Base-by-base conservation (phyloP, 176 grass and related monocot species). In the Carex cristatella region DNA sequence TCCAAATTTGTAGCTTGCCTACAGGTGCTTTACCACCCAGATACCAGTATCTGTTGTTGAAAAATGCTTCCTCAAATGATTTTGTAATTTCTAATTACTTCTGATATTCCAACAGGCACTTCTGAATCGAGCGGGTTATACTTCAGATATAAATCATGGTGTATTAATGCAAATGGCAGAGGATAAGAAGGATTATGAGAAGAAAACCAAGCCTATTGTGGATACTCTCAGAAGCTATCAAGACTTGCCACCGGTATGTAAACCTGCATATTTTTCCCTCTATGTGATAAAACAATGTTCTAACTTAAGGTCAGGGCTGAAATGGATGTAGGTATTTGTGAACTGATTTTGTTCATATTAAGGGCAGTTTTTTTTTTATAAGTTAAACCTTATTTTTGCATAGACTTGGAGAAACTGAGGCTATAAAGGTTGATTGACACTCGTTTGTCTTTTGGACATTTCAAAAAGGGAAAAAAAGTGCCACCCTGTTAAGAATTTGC, bases 91-190 rank as follows among this genome's bases (percentile, higher is more conserved):
- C 83, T 66, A 38, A 4, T 90, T 81, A 49, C 61, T 46, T 68
- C 87, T 42, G 6, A 57, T 57, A 84, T 19, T 74, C 82, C 81
- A 81, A 14, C 80, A 99, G 96, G 93, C 93, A 69, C 90, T 99
- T 71, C 87, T 99, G 74, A 99, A 94, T 63, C 87, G 93, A 68
- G 96, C 93, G 68, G 96, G 96, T 66, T 99, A 99, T 85, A 99
- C 93, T 9, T 89, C 96, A 10, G 93, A 99, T 85, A 91, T 99
- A 82, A 99, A 99, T 88, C 96, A 99, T 88, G 93, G 93, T 65
- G 96, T 99, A 49, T 84, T 99, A 86, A 99, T 99, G 93, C 91
- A 99, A 99, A 95, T 99, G 93, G 86, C 96, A 7, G 96, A 99
- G 78, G 93, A 95, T 84, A 99, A 92, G 78, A 94, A 95, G 81